A percentile compares a stretch with the other conserved stretches of the same genome.
phyloP scores from a whole-genome alignment of 805 yeast genomes.

The Hanseniaspora singularis region DNA sequence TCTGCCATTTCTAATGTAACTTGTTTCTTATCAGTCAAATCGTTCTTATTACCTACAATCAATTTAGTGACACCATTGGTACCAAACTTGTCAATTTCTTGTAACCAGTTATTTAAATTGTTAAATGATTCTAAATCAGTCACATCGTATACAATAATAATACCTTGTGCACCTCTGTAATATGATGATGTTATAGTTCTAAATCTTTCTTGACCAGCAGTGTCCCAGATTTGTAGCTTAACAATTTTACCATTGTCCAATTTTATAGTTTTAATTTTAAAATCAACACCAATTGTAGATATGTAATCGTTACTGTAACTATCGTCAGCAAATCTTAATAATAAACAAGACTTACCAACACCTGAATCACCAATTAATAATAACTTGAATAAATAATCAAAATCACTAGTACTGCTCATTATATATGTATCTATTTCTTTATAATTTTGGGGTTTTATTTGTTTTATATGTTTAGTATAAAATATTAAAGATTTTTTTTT shows the following conservation, averaged over 20 bases:
- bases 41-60: constrained; percentile 93
- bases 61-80: constrained; percentile 94
- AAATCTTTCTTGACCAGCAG: constrained; percentile 98
- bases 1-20: constrained; percentile 94
- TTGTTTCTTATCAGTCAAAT: constrained; percentile 81
- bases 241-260: constrained; percentile 85
- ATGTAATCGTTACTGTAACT: constrained; percentile 94
- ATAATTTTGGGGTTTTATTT: not conserved
- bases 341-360: constrained; percentile 92
- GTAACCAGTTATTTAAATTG: constrained; percentile 96
- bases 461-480: too few relatives aligned
- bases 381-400: constrained; percentile 93
- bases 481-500: not conserved
- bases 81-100: constrained; percentile 96
- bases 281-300: constrained; percentile 96
- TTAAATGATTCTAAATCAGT: constrained; percentile 94
- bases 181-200: constrained; percentile 95
- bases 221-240: constrained; percentile 97
- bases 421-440: not conserved
- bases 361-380: constrained; percentile 96
- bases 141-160: constrained; percentile 93
- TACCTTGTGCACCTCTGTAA: constrained; percentile 98
- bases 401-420: constrained; percentile 65
- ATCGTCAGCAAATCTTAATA: constrained; percentile 92
- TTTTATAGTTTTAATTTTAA: constrained; percentile 78